phyloP scores from a whole-genome alignment of 495 filamentous ascomycete species.

The Emericellopsis terricola region DNA sequence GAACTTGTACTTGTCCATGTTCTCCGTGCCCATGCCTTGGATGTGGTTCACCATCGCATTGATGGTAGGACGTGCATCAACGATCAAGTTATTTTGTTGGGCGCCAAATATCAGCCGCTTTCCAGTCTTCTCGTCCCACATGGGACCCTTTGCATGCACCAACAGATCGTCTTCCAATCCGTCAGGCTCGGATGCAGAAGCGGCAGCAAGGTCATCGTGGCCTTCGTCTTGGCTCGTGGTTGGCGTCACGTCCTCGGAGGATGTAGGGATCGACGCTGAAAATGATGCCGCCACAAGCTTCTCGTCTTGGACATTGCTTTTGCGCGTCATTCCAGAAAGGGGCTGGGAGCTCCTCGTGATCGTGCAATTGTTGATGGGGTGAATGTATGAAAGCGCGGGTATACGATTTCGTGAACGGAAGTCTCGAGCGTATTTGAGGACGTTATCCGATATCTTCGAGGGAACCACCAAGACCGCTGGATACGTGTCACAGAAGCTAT shows the following conservation, averaged over 20 bases:
- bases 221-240: constrained; percentile 41
- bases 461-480: constrained; percentile 73
- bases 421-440: constrained; percentile 78
- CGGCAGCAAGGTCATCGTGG: constrained; percentile 16
- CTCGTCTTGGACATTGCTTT: constrained; percentile 91
- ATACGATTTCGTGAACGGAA: constrained; percentile 81
- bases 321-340: constrained; percentile 67
- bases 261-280: constrained; percentile 36
- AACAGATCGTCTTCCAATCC: constrained; percentile 46
- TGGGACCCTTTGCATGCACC: constrained; percentile 26
- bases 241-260: constrained; percentile 27
- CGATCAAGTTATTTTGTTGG: constrained; percentile 86
- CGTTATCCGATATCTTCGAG: constrained; percentile 81
- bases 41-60: constrained; percentile 96
- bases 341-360: constrained; percentile 94
- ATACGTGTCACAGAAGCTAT: constrained; percentile 88
- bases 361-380: constrained; percentile 91
- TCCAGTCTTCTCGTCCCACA: constrained; percentile 24
- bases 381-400: constrained; percentile 78
- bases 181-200: no score
- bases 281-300: constrained; percentile 87
- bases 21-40: constrained; percentile 84
- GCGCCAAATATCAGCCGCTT: constrained; percentile 68
- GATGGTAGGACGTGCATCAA: constrained; percentile 87
- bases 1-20: constrained; percentile 93